Base-by-base conservation (phyloP, 768 basidiomycete genomes). In the Kwoniella heveanensis region DNA sequence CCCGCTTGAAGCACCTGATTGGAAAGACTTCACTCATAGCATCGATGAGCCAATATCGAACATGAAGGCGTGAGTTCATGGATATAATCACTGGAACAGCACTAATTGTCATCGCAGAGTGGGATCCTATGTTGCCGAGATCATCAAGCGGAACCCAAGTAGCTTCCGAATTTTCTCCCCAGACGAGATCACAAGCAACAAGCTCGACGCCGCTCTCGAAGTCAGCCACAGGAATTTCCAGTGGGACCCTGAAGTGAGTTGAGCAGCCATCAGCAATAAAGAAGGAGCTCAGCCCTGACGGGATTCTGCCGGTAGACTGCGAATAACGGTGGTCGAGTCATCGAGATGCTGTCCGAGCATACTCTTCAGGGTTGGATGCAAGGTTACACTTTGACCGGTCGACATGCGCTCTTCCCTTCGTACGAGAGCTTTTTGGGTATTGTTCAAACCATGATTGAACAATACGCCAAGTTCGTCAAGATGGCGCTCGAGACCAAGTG, bases 351-450 rank as follows among this genome's bases (percentile, higher is more conserved):
- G 13, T 76, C 74, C 2, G 78, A 76, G 63, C 73, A 73, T 60
- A 72, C 75, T 25, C 57, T 75, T 1, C 69, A 76, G 62, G 71
- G 73, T 7, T 92, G 92, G 88, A 82, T 94, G 13, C 90, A 96
- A 79, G 92, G 92, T 1, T 94, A 94, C 80, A 92, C 91, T 6
- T 85, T 96, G 50, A 94, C 92, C 0, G 92, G 92, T 9, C 77
- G 82, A 25, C 77, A 79, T 0, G 91, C 86, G 13, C 82, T 94
- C 32, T 91, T 95, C 85, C 91, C 92, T 1, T 88, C 87, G 27
- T 93, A 95, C 77, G 92, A 95, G 77, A 88, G 73, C 50, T 96
- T 95, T 85, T 82, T 93, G 48, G 91, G 91, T 48, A 93, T 93
- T 78, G 80, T 93, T 26, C 88, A 89, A 59, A 93, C 91, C 19